These are phyloP conservation scores for Mimosa pudica DNA, from an alignment of 306 rosid species.

Conservation along the genomic window DNA sequence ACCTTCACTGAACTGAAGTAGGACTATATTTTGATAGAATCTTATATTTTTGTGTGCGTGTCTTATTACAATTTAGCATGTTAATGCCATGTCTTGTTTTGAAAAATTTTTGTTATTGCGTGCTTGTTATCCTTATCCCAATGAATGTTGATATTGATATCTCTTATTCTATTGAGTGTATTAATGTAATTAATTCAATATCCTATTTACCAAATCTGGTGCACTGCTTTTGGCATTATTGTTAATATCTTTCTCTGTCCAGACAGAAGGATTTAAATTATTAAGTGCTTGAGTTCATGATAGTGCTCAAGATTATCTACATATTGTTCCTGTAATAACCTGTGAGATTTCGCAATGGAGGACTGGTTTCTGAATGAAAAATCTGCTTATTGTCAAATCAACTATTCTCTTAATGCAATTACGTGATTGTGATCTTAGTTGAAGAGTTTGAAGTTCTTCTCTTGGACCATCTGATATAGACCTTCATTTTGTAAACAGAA, in stretches of 20 bases:
- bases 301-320: constrained; percentile 17
- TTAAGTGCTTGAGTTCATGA: constrained; percentile 1
- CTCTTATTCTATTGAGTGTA: constrained; percentile 15
- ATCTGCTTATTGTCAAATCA: constrained; percentile 11
- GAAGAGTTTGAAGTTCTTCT: constrained; percentile 29
- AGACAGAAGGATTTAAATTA: neutral
- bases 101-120: neutral
- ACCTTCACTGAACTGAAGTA: constrained; percentile 6
- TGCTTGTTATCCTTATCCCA: neutral
- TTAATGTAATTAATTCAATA: neutral
- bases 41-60: neutral
- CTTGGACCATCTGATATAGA: constrained; percentile 37
- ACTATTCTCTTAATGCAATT: constrained; percentile 1
- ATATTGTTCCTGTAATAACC: neutral
- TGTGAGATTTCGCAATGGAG: constrained; percentile 1
- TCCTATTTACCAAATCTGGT: neutral
- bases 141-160: constrained; percentile 11
- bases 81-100: neutral
- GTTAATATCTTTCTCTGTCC: neutral
- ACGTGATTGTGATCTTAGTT: constrained; percentile 18
- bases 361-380: neutral
- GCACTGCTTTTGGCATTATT: constrained; percentile 11
- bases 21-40: neutral
- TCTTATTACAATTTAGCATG: neutral
- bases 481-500: constrained; percentile 47